Percentiles rank a stretch among this genome's conserved stretches.
phyloP scores from a whole-genome alignment of 2,329 filamentous ascomycete genomes.

The Ophiostoma fasciatum region DNA sequence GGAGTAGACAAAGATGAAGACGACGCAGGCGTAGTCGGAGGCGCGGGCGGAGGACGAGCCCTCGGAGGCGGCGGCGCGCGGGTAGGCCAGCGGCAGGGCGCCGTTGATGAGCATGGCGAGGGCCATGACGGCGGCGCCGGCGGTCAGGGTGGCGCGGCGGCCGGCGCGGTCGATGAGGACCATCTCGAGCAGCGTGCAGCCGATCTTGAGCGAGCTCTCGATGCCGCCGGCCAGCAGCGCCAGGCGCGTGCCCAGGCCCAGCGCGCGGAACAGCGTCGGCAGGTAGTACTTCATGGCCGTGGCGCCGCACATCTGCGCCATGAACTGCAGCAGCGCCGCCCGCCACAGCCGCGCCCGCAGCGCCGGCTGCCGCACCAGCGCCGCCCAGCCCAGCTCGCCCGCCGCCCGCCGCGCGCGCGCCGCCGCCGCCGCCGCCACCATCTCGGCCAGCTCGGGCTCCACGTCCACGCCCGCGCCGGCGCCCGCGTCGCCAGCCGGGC shows the following conservation, averaged over 20 bases:
- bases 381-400: conserved; percentile 26
- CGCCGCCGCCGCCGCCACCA: conserved; percentile 27
- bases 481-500: conserved; percentile 20
- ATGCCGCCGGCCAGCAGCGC: conserved; percentile 39
- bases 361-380: conserved; percentile 31
- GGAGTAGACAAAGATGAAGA: conserved; percentile 43
- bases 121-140: conserved; percentile 37
- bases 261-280: conserved; percentile 33
- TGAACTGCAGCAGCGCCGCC: conserved; percentile 40
- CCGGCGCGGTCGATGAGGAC: conserved; percentile 39
- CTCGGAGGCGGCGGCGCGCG: conserved; percentile 32
- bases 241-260: conserved; percentile 32
- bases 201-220: conserved; percentile 43
- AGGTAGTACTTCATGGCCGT: conserved; percentile 47
- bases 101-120: conserved; percentile 39
- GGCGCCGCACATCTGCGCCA: conserved; percentile 45
- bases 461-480: too few relatives aligned
- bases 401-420: too few relatives aligned
- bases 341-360: conserved; percentile 41
- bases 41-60: too few relatives aligned
- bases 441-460: conserved; percentile 29
- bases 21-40: conserved; percentile 35
- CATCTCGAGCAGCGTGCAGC: conserved; percentile 40
- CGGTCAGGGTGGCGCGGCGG: conserved; percentile 30
- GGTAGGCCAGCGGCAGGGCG: conserved; percentile 34